Base-by-base conservation (phyloP, 1,284 basidiomycete species). In the Sporisorium reilianum region DNA sequence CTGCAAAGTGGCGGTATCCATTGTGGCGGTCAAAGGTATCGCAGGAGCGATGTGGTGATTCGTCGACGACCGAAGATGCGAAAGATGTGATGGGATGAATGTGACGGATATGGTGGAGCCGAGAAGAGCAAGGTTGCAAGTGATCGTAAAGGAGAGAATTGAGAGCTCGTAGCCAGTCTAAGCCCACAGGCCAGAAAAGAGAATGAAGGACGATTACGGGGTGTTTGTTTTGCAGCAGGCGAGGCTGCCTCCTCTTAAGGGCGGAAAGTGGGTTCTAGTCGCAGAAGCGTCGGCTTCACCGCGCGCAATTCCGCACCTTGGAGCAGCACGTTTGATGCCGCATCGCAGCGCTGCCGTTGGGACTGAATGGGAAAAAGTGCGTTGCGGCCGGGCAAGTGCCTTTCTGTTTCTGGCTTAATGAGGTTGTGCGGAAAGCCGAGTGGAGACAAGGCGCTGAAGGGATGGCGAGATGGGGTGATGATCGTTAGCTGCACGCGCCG, bases 341-440 rank as follows among this genome's bases (percentile, higher is more conserved):
- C 52, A 32, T 16, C 28, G 18, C 28, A 22, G 41, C 20, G 26
- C 28, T 10, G 28, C 28, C 30, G 44, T 16, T n/a, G n/a, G n/a
- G 41, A 34, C 12, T 1, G 12, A 18, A 20, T n/a, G 11, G 3
- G 12, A 16, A 14, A 26, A 23, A 36, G 28, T 20, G 30, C 18
- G 23, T 16, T 42, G 60, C 18, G 22, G 41, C 52, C 26, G 10
- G 55, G 48, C 25, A 14, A n/a, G 16, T 52, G 46, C 32, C 9
- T 9, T 34, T 34, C 41, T 34, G 6, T 14, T 20, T 10, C 2
- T n/a, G n/a, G n/a, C n/a, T n/a, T 25, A 67, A 69, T 38, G 61
- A 60, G 61, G 48, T 62, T 64, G 60, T 55, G 66, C 66, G 61
- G 54, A 38, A 38, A 56, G 12, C 41, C 44, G 4, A 40, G 51